Percentiles rank a stretch among this genome's conserved stretches.
phyloP scores from a whole-genome alignment of 176 grass and related monocot species.

The Secale cereale region DNA sequence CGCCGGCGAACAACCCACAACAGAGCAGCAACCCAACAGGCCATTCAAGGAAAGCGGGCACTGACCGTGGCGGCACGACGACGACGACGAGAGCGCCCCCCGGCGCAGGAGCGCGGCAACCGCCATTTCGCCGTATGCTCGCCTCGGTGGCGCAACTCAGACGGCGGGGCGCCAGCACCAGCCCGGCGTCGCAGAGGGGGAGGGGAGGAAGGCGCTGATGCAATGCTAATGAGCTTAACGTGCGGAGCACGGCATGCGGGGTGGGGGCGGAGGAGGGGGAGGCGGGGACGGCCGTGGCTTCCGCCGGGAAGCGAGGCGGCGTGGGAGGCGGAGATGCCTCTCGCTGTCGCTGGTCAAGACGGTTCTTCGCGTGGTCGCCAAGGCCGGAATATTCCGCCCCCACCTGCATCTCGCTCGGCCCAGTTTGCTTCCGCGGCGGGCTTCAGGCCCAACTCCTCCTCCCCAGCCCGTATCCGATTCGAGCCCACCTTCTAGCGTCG shows the following conservation, averaged over 20 bases:
- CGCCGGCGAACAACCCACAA: not conserved
- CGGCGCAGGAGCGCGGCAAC: conserved; percentile 33
- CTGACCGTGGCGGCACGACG: conserved; percentile 18
- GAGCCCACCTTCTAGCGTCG: not conserved
- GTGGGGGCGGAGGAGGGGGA: not conserved
- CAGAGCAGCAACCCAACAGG: not conserved
- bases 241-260: not conserved
- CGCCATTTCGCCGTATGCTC: conserved; percentile 14
- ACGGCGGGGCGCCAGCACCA: not conserved
- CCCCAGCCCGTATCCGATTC: not conserved
- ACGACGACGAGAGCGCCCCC: conserved; percentile 1
- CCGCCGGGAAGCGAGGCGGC: conserved; percentile 28
- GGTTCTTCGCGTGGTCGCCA: conserved; percentile 15
- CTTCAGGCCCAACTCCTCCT: not conserved
- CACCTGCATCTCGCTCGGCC: not conserved
- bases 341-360: not conserved
- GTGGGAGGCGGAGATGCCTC: conserved; percentile 14
- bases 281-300: conserved; percentile 19
- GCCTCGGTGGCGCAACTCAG: not conserved
- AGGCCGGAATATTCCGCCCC: conserved; percentile 32
- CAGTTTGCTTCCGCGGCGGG: not conserved
- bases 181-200: not conserved
- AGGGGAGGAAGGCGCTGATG: not conserved
- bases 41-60: not conserved
- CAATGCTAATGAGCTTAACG: not conserved